Evolutionary conservation across 257 asterid genomes (phyloP).

Genomic region (Petunia axillaris): DNA sequence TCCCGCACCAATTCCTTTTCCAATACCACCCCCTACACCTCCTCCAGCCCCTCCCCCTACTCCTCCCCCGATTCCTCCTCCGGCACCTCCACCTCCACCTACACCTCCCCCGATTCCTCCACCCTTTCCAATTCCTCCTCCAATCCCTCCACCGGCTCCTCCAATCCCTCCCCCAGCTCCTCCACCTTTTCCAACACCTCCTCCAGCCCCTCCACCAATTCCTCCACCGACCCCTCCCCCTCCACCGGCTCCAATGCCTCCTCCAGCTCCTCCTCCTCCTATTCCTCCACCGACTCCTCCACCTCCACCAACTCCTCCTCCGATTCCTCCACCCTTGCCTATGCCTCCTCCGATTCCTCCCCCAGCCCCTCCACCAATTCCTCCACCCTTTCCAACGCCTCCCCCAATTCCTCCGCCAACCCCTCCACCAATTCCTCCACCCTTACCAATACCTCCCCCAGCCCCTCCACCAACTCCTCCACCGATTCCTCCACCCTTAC

Average conservation of each 20-base stretch:
- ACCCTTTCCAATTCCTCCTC: constrained; percentile 21
- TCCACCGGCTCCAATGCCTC: neutral
- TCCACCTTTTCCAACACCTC: neutral
- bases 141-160: constrained; percentile 10
- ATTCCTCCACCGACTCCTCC: neutral
- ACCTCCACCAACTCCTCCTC: constrained; percentile 19
- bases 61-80: constrained; percentile 20
- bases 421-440: neutral
- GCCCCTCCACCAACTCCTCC: neutral
- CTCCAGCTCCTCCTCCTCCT: constrained; percentile 15
- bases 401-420: constrained; percentile 18
- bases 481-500: neutral
- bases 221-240: neutral
- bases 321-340: constrained; percentile 10
- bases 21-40: constrained; percentile 25
- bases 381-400: constrained; percentile 5
- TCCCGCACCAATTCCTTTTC: neutral
- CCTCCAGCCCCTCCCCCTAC: constrained; percentile 7
- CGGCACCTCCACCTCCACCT: constrained; percentile 16
- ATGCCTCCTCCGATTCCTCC: neutral
- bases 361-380: neutral
- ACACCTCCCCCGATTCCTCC: neutral
- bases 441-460: too few species aligned
- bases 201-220: neutral
- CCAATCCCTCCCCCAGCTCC: constrained; percentile 22